Evolutionary conservation across 2,329 filamentous ascomycete species (phyloP).

Genomic region (Sporothrix curviconia): DNA sequence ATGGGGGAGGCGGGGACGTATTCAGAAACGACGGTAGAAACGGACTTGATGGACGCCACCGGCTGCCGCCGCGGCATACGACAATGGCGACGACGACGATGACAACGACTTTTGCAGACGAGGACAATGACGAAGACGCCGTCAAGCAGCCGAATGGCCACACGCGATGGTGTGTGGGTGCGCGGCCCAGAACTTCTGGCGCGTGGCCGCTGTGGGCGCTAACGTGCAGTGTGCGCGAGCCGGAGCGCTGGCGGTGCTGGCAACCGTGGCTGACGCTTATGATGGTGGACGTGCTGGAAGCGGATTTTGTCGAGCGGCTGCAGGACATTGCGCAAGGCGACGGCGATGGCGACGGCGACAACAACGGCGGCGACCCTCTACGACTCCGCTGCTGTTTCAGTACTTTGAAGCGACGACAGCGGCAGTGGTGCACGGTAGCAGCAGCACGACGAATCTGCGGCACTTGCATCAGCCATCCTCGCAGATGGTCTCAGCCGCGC

Average conservation of each 20-base stretch:
- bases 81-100: conserved; percentile 28
- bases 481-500: conserved; percentile 51
- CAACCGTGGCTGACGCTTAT: conserved; percentile 70
- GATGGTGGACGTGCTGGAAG: conserved; percentile 70
- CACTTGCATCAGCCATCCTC: conserved; percentile 61
- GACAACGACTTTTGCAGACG: conserved; percentile 32
- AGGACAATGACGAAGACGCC: conserved; percentile 43
- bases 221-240: conserved; percentile 72
- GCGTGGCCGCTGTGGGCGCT: conserved; percentile 85
- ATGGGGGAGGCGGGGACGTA: background rate
- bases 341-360: conserved; percentile 18
- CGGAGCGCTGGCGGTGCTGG: conserved; percentile 75
- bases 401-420: conserved; percentile 45
- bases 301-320: conserved; percentile 57
- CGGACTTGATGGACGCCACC: background rate
- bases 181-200: conserved; percentile 86
- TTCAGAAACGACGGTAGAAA: background rate
- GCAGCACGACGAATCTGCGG: conserved; percentile 41
- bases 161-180: conserved; percentile 61
- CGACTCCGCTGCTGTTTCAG: conserved; percentile 52
- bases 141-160: conserved; percentile 56
- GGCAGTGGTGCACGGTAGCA: conserved; percentile 35
- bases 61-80: conserved; percentile 25
- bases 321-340: conserved; percentile 40
- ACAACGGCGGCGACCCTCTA: conserved; percentile 34